These are phyloP conservation scores for Diplocarpon rosae DNA, from an alignment of 2,329 filamentous ascomycete genomes.

Conservation along the genomic window DNA sequence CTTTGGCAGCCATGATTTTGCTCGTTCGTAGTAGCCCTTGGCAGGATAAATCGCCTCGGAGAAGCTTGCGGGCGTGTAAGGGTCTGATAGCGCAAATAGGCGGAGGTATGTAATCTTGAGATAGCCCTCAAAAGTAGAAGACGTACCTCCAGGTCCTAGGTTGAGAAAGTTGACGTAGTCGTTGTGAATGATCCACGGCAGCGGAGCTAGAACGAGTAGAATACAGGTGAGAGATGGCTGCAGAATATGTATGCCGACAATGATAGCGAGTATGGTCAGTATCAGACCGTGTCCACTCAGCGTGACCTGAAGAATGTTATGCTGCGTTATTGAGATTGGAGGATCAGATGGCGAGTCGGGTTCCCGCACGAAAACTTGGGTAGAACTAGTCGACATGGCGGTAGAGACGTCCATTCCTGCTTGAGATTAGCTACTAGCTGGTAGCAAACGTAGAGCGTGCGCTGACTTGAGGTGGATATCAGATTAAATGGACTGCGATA, in stretches of 20 bases:
- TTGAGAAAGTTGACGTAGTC: conserved; percentile 68
- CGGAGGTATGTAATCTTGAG: conserved; percentile 61
- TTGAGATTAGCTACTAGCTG: conserved; percentile 27
- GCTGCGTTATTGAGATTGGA: conserved; percentile 18
- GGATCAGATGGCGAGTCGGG: conserved; percentile 12
- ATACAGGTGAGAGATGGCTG: conserved; percentile 37
- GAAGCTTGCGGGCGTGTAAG: conserved; percentile 45
- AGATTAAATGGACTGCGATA: conserved; percentile 43
- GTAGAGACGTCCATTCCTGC: conserved; percentile 11
- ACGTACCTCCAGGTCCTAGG: conserved; percentile 72
- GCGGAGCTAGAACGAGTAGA: conserved; percentile 39
- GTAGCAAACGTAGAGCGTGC: conserved; percentile 60
- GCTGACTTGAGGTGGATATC: neutral
- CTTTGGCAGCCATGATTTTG: conserved; percentile 40
- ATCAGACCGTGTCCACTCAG: conserved; percentile 22
- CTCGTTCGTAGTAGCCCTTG: conserved; percentile 43
- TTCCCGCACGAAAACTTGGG: conserved; percentile 12
- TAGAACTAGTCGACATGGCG: conserved; percentile 9
- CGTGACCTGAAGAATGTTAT: conserved; percentile 22
- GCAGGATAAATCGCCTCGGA: conserved; percentile 41
- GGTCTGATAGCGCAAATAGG: conserved; percentile 59
- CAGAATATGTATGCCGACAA: conserved; percentile 41
- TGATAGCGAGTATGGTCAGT: conserved; percentile 41
- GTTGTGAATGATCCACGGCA: conserved; percentile 42
- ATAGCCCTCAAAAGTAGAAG: conserved; percentile 62